These are phyloP conservation scores for Kodamaea ohmeri DNA, from an alignment of 1,139 yeast genomes.

Conservation along the genomic window DNA sequence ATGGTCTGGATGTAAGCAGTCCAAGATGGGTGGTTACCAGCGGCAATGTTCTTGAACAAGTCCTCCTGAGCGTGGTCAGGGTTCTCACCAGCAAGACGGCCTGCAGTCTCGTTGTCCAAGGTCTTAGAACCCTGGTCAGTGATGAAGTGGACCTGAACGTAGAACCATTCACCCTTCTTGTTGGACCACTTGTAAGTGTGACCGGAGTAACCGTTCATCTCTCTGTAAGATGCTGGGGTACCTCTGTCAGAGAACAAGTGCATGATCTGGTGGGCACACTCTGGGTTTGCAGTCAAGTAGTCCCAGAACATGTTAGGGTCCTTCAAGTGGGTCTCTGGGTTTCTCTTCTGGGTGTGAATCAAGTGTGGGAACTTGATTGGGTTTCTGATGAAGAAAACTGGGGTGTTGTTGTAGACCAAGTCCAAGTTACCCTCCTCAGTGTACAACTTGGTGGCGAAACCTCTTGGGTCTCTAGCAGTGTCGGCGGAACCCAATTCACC, in stretches of 20 bases:
- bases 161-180: constrained; percentile 58
- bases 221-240: constrained; percentile 61
- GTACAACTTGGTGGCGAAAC: constrained; percentile 77
- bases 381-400: constrained; percentile 81
- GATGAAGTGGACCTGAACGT: constrained; percentile 64
- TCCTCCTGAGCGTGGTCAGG: constrained; percentile 65
- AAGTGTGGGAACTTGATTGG: constrained; percentile 87
- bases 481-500: constrained; percentile 86
- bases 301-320: constrained; percentile 81
- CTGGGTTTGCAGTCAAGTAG: constrained; percentile 62
- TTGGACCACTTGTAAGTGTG: constrained; percentile 73
- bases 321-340: constrained; percentile 72
- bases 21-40: constrained; percentile 63
- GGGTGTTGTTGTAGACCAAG: constrained; percentile 88
- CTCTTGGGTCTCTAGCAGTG: constrained; percentile 88
- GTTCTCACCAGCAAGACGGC: constrained; percentile 51
- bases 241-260: constrained; percentile 53
- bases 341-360: constrained; percentile 82
- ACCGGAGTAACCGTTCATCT: constrained; percentile 75
- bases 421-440: constrained; percentile 88
- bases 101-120: constrained; percentile 56
- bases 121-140: constrained; percentile 64
- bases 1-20: constrained; percentile 67
- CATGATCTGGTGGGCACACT: constrained; percentile 18
- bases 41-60: constrained; percentile 55